Percentiles rank a stretch among this genome's conserved stretches.
phyloP scores from a whole-genome alignment of 176 grass and related monocot species.

The Musa schizocarpa region DNA sequence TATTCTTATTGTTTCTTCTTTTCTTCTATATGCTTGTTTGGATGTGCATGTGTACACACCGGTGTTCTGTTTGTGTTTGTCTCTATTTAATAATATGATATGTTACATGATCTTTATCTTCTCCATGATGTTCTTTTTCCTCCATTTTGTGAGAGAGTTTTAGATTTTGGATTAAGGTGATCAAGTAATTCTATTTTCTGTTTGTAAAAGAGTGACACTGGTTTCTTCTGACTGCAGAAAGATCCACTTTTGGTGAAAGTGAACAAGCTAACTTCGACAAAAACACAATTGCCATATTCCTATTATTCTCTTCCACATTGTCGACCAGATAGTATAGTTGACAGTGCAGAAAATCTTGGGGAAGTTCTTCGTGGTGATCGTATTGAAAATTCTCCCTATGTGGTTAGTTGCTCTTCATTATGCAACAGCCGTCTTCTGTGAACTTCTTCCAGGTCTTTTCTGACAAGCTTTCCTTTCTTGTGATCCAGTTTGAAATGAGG shows the following conservation, averaged over 20 bases:
- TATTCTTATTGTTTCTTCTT: too few relatives aligned
- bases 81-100: too few relatives aligned
- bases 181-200: background rate
- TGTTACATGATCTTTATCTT: background rate
- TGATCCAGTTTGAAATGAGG: slow-evolving; percentile 9
- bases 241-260: slow-evolving; percentile 10
- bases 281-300: slow-evolving; percentile 17
- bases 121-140: background rate
- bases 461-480: background rate
- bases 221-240: slow-evolving; percentile 5
- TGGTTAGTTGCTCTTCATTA: background rate
- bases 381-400: slow-evolving; percentile 19
- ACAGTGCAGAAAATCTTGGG: slow-evolving; percentile 18
- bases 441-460: background rate
- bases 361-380: slow-evolving; percentile 21
- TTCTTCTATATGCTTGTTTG: too few relatives aligned
- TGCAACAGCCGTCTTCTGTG: background rate
- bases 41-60: too few relatives aligned
- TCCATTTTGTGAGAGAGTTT: too few relatives aligned
- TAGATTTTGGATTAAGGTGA: too few relatives aligned
- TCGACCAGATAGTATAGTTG: slow-evolving; percentile 3
- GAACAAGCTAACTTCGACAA: slow-evolving; percentile 13
- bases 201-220: background rate
- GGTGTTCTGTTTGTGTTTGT: too few relatives aligned
- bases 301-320: slow-evolving; percentile 20